Evolutionary conservation across 441 rosid genomes (phyloP).

Genomic region (Francoa sonchifolia): DNA sequence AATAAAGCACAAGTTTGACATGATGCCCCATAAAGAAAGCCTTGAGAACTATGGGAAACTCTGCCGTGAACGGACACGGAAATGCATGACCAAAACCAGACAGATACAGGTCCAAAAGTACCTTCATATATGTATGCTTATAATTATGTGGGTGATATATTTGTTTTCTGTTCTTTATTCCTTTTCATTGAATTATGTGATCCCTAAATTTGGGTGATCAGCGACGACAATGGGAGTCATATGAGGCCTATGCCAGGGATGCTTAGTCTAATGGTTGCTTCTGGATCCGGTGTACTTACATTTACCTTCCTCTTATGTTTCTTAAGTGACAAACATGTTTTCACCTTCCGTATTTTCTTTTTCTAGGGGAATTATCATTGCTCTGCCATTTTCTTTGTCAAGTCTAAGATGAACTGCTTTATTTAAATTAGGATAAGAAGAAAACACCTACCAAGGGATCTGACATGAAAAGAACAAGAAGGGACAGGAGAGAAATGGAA

Average conservation of each 20-base stretch:
- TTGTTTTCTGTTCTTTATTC: not conserved
- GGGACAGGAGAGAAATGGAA: constrained; percentile 63
- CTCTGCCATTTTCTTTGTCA: not conserved
- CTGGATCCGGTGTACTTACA: too few relatives aligned
- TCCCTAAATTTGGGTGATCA: constrained; percentile 40
- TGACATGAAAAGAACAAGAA: constrained; percentile 51
- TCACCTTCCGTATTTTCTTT: not conserved
- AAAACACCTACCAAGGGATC: constrained; percentile 29
- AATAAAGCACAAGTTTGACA: constrained; percentile 47
- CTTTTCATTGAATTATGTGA: constrained; percentile 3
- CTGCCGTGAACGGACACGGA: constrained; percentile 46
- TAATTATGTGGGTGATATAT: not conserved
- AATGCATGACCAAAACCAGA: constrained; percentile 38
- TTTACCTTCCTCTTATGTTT: not conserved
- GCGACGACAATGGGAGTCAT: constrained; percentile 40
- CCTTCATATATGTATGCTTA: not conserved
- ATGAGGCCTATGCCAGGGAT: constrained; percentile 54
- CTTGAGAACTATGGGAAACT: constrained; percentile 46
- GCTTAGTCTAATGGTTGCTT: constrained; percentile 26
- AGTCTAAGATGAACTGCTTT: constrained; percentile 4
- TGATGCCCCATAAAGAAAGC: constrained; percentile 52
- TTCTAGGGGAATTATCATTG: not conserved
- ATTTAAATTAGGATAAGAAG: constrained; percentile 48
- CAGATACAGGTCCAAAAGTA: constrained; percentile 35
- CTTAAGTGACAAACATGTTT: not conserved